Evolutionary conservation across 2,329 filamentous ascomycete genomes (phyloP).

Genomic region (Alternaria conjuncta): DNA sequence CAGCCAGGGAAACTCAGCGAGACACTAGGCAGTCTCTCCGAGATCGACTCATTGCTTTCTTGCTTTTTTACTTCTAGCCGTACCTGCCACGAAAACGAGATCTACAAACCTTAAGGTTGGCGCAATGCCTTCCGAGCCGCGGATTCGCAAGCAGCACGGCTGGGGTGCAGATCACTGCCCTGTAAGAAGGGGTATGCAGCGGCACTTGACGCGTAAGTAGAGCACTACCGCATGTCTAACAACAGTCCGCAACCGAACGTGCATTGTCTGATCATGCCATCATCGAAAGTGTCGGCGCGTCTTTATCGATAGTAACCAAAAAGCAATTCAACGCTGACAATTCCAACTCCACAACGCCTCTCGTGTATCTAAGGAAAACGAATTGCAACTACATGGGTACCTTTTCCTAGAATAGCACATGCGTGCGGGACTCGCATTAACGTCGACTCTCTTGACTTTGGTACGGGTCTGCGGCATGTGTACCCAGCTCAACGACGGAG

Average conservation of each 20-base stretch:
- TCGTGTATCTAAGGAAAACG: neutral
- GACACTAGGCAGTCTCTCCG: neutral
- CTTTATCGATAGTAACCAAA: neutral
- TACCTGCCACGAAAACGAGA: neutral
- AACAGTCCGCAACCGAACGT: neutral
- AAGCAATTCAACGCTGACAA: neutral
- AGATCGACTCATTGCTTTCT: neutral
- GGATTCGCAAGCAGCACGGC: neutral
- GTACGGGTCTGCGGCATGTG: neutral
- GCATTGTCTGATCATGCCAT: neutral
- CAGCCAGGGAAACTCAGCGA: neutral
- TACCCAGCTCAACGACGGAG: neutral
- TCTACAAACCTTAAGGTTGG: neutral
- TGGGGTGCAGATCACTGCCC: neutral
- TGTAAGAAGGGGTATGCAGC: neutral
- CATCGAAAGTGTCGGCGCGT: neutral
- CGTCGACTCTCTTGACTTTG: neutral
- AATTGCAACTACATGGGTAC: neutral
- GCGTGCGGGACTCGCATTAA: neutral
- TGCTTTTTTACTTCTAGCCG: neutral
- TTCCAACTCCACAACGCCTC: neutral
- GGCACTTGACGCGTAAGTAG: neutral
- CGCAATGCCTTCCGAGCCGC: neutral
- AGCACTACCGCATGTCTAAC: neutral
- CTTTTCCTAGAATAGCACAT: neutral